phyloP scores from a whole-genome alignment of 2,329 filamentous ascomycete species.

The Colletotrichum incanum region DNA sequence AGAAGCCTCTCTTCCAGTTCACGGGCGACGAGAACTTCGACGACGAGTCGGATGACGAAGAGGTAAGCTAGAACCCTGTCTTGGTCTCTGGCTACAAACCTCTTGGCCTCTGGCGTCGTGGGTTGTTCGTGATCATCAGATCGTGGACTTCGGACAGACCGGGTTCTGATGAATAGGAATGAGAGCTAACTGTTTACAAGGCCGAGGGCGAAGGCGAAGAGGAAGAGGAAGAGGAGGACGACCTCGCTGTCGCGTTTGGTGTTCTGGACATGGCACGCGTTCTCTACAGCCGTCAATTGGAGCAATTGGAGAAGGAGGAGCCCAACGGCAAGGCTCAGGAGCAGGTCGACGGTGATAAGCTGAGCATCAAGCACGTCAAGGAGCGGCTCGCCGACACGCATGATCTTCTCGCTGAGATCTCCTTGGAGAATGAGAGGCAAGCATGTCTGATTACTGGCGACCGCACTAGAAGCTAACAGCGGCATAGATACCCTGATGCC shows the following conservation, averaged over 20 bases:
- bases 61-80: constrained; percentile 57
- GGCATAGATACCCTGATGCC: constrained; percentile 81
- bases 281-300: constrained; percentile 72
- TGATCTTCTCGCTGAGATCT: constrained; percentile 95
- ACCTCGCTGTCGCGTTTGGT: constrained; percentile 85
- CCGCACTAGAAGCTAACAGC: constrained; percentile 18
- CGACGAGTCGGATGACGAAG: constrained; percentile 84
- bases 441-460: constrained; percentile 24
- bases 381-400: constrained; percentile 94
- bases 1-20: constrained; percentile 91
- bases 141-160: neutral
- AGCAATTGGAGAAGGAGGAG: constrained; percentile 54
- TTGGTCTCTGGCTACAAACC: constrained; percentile 5
- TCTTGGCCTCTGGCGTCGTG: constrained; percentile 7
- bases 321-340: constrained; percentile 62
- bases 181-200: constrained; percentile 37
- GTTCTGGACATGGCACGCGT: constrained; percentile 86
- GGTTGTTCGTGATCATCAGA: neutral
- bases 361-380: constrained; percentile 74
- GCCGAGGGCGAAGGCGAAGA: constrained; percentile 59
- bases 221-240: constrained; percentile 75
- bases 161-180: neutral
- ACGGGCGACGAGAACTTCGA: constrained; percentile 95
- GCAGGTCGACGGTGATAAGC: constrained; percentile 57
- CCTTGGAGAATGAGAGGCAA: constrained; percentile 92